Evolutionary conservation across 345 rosid genomes (phyloP), one percentile per base, ranked within the genome.

Genomic region (Pseudoturritis turrita): DNA sequence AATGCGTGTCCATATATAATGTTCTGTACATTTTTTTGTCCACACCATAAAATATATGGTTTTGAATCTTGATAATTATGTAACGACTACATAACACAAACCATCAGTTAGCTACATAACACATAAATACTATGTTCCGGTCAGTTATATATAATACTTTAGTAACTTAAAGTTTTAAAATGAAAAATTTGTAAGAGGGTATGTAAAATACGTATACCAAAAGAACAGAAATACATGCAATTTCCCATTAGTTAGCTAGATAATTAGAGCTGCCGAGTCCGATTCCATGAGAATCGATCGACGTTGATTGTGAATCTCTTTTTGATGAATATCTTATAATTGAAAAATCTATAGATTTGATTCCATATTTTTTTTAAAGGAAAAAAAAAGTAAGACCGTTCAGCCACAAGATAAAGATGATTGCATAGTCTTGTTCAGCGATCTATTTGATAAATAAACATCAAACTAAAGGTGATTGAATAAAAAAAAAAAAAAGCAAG

Each of bases 401-500:
- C 69, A 60, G 63, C 79, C 79, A 75, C 75, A 61, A 54, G 62
- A 69, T 45, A 52, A 62, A 69, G 70, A 68, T 75, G 79, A 76
- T 76, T 62, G 53, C 21, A 26, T 41, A 25, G 71, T 69, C 65
- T 75, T 55, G 75, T 53, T 76, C 79, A 69, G 40, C 45, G 41
- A 68, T 47, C 35, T 51, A 52, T 75, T 75, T 68, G 57, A 75
- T 26, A 68, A 75, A 69, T 52, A 41, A 60, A 61, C 58, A 52
- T 75, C 74, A 62, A 68, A 61, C 6, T 51, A 60, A 61, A 75
- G 45, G 49, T 41, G 19, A 41, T 66, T 7, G 7, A 18, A n/a
- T 29, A 6, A 41, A 14, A 47, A n/a, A 31, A 33, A 35, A 36
- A 13, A 29, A 59, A 75, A 63, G 54, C 71, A 45, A 55, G 23